Conservation (phyloP, 2,329 filamentous ascomycete species). For the Arthrobotrys iridis region DNA sequence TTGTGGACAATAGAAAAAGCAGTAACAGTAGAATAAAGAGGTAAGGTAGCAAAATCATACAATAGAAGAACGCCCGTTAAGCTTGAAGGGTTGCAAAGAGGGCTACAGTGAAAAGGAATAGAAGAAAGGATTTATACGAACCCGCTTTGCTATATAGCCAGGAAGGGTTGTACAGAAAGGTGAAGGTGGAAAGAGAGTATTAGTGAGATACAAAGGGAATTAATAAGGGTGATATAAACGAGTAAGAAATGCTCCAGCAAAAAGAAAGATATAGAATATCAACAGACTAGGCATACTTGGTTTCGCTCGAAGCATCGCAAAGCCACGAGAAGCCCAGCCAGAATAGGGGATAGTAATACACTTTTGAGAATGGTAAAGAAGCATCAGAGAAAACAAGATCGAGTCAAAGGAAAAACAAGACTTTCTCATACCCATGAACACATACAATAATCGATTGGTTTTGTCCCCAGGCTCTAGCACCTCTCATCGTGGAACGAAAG, state of each 20-base stretch:
- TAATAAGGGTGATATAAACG: slow-evolving; percentile 22
- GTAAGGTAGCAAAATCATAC: slow-evolving; percentile 27
- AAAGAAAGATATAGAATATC: neutral
- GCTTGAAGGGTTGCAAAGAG: slow-evolving; percentile 18
- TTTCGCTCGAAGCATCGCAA: neutral
- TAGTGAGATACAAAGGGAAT: slow-evolving; percentile 20
- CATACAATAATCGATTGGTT: slow-evolving; percentile 26
- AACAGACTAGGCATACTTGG: slow-evolving; percentile 16
- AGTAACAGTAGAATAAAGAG: slow-evolving; percentile 12
- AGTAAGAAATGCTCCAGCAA: neutral
- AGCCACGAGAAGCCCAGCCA: neutral
- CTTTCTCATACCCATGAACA: slow-evolving; percentile 41
- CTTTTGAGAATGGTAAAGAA: slow-evolving; percentile 33
- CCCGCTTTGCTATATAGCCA: slow-evolving; percentile 13
- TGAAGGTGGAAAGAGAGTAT: slow-evolving; percentile 14
- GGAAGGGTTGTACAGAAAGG: slow-evolving; percentile 23
- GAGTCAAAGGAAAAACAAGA: neutral
- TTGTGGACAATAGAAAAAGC: slow-evolving; percentile 8
- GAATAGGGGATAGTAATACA: slow-evolving; percentile 41
- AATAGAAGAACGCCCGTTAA: slow-evolving; percentile 29
- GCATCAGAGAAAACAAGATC: slow-evolving; percentile 1
- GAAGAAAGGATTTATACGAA: slow-evolving; percentile 16
- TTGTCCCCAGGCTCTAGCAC: slow-evolving; percentile 6
- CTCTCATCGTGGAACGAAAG: neutral
- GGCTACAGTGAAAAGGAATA: neutral